Conservation (phyloP, 192 early-diverging fungal species). For the Haplosporangium gracile region DNA sequence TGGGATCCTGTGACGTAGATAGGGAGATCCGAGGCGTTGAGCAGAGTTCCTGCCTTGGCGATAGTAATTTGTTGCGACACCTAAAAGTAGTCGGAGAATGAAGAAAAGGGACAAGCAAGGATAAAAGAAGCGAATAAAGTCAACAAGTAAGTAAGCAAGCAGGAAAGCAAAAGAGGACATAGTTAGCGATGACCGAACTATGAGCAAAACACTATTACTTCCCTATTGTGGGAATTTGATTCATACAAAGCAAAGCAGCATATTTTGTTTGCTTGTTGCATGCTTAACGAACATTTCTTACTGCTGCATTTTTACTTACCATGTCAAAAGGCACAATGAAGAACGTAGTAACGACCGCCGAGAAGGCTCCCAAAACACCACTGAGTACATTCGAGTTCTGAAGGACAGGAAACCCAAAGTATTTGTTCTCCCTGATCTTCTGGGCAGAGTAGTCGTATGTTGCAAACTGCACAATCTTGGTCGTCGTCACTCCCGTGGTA, state of each 20-base stretch:
- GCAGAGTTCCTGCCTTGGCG: constrained; percentile 38
- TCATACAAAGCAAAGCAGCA: not conserved
- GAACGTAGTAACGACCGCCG: constrained; percentile 41
- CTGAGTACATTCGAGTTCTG: constrained; percentile 24
- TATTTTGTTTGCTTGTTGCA: no score
- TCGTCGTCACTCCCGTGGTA: constrained; percentile 32
- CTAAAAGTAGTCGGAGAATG: not conserved
- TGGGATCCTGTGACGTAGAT: constrained; percentile 35
- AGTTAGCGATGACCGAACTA: constrained; percentile 13
- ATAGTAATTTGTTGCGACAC: constrained; percentile 46
- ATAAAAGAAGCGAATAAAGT: not conserved
- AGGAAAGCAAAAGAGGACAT: not conserved
- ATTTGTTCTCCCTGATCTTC: constrained; percentile 28
- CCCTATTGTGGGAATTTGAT: no score
- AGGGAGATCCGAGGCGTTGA: constrained; percentile 35
- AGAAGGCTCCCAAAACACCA: constrained; percentile 36
- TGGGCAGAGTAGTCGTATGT: constrained; percentile 49
- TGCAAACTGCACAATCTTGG: constrained; percentile 52
- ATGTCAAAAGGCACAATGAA: constrained; percentile 55
- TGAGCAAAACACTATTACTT: not conserved
- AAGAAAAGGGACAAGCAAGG: not conserved
- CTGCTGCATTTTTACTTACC: not conserved
- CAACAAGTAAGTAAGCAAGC: not conserved
- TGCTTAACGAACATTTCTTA: no score
- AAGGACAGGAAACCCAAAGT: constrained; percentile 33